Conservation (phyloP, 768 basidiomycete genomes). For the Phylloporus arenicola region DNA sequence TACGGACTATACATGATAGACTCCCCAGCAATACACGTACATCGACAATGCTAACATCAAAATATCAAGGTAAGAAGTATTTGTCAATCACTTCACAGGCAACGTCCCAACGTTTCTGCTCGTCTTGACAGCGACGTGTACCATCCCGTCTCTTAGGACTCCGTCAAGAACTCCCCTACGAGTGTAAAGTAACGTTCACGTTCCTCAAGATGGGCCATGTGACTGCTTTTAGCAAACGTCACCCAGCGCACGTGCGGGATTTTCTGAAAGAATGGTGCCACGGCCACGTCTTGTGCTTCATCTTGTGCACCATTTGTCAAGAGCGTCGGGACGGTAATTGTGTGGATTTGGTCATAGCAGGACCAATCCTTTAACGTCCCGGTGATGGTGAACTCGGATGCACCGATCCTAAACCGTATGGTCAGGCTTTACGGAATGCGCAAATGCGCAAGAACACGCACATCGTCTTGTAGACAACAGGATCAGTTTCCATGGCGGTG, state of each 20-base stretch:
- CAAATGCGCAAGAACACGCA: constrained; percentile 11
- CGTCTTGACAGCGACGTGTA: too few relatives aligned
- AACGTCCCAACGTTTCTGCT: too few relatives aligned
- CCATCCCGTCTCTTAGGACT: neutral
- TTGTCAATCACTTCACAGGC: too few relatives aligned
- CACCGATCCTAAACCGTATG: constrained; percentile 5
- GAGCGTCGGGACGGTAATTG: constrained; percentile 36
- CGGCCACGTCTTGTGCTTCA: constrained; percentile 32
- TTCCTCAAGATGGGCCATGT: constrained; percentile 15
- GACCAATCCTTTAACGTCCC: constrained; percentile 44
- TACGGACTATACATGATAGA: too few relatives aligned
- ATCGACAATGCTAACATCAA: too few relatives aligned
- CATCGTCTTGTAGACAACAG: constrained; percentile 32
- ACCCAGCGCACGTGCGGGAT: constrained; percentile 34
- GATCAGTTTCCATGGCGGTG: constrained; percentile 22
- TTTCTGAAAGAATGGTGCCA: constrained; percentile 30
- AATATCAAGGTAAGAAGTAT: too few relatives aligned
- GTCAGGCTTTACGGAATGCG: neutral
- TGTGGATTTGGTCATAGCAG: constrained; percentile 39
- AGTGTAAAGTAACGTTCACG: constrained; percentile 17
- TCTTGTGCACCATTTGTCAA: constrained; percentile 37
- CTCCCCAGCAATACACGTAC: too few relatives aligned
- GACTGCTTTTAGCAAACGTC: constrained; percentile 24
- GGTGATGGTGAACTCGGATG: constrained; percentile 35
- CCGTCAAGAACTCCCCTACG: constrained; percentile 12